These are phyloP conservation scores for Heimioporus punctisporus DNA, from an alignment of 1,284 basidiomycete species.

Conservation along the genomic window DNA sequence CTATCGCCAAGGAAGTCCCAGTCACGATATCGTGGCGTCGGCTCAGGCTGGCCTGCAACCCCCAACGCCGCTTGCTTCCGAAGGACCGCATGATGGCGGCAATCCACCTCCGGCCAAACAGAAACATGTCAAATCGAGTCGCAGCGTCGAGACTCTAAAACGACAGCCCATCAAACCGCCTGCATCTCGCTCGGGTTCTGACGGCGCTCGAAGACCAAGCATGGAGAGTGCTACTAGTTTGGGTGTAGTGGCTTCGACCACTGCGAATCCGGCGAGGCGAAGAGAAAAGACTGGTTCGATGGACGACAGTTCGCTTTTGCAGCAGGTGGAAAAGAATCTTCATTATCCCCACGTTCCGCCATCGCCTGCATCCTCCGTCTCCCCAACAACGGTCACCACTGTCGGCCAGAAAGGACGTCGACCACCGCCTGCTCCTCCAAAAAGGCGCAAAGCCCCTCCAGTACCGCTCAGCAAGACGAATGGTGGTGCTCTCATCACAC, in stretches of 20 bases:
- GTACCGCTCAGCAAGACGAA: slow-evolving; percentile 50
- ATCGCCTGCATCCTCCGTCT: slow-evolving; percentile 18
- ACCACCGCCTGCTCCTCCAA: slow-evolving; percentile 55
- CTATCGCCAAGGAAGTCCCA: slow-evolving; percentile 41
- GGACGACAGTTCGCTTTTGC: slow-evolving; percentile 25
- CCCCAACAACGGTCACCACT: slow-evolving; percentile 9
- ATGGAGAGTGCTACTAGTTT: slow-evolving; percentile 57
- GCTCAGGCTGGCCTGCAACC: slow-evolving; percentile 22
- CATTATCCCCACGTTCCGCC: slow-evolving; percentile 14
- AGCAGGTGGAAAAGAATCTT: slow-evolving; percentile 14
- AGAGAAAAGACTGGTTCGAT: slow-evolving; percentile 37
- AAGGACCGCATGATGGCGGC: slow-evolving; percentile 26
- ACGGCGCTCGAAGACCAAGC: slow-evolving; percentile 44
- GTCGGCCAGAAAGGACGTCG: slow-evolving; percentile 22
- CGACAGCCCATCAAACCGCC: slow-evolving; percentile 14
- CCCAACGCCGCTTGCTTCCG: slow-evolving; percentile 29
- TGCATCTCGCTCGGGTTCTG: slow-evolving; percentile 38
- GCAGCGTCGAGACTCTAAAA: slow-evolving; percentile 60
- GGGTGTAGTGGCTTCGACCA: slow-evolving; percentile 41
- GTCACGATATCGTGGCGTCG: slow-evolving; percentile 42
- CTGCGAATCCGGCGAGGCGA: slow-evolving; percentile 21
- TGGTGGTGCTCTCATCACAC: slow-evolving; percentile 51
- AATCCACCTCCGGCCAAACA: slow-evolving; percentile 31
- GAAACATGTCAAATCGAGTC: slow-evolving; percentile 55
- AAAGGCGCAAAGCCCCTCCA: slow-evolving; percentile 66